Conservation (phyloP, 2,329 filamentous ascomycete species). For the Ascochyta clinopodiicola region DNA sequence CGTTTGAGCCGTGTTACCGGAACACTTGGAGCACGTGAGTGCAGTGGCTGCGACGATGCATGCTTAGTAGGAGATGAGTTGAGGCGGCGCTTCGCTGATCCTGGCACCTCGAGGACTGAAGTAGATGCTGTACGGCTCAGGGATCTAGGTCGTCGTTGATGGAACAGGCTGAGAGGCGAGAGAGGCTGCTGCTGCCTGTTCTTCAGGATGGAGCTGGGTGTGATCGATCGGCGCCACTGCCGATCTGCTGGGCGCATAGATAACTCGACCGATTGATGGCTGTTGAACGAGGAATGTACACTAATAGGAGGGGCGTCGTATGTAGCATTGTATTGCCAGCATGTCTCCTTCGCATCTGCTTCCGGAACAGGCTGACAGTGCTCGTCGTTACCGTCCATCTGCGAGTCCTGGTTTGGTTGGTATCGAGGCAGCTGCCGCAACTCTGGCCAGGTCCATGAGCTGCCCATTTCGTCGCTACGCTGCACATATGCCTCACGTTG, state of each 20-base stretch:
- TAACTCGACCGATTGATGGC: constrained; percentile 40
- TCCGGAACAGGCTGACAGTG: constrained; percentile 58
- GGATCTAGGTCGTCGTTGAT: constrained; percentile 35
- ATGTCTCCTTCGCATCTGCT: constrained; percentile 68
- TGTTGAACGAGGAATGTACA: constrained; percentile 55
- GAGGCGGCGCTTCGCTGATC: constrained; percentile 41
- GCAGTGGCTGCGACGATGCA: constrained; percentile 32
- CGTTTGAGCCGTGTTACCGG: constrained; percentile 51
- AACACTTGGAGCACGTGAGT: constrained; percentile 48
- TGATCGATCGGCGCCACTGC: constrained; percentile 46
- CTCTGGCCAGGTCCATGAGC: constrained; percentile 73
- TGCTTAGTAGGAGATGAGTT: constrained; percentile 40
- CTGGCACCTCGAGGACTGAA: constrained; percentile 32
- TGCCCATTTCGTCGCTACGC: constrained; percentile 57
- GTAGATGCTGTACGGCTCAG: constrained; percentile 38
- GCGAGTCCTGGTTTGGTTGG: constrained; percentile 53
- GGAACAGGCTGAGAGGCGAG: constrained; percentile 46
- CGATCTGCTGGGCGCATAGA: constrained; percentile 44
- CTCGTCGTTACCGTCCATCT: constrained; percentile 43
- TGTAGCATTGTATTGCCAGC: constrained; percentile 71
- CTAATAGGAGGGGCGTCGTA: constrained; percentile 64
- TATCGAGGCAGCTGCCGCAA: constrained; percentile 68
- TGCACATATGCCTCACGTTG: constrained; percentile 78
- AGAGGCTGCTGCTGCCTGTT: constrained; percentile 40
- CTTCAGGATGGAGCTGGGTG: constrained; percentile 43